A percentile compares a stretch with the other conserved stretches of the same genome.
Evolutionary conservation across 2,329 filamentous ascomycete genomes (phyloP).

Genomic region (Zymoseptoria ardabiliae): DNA sequence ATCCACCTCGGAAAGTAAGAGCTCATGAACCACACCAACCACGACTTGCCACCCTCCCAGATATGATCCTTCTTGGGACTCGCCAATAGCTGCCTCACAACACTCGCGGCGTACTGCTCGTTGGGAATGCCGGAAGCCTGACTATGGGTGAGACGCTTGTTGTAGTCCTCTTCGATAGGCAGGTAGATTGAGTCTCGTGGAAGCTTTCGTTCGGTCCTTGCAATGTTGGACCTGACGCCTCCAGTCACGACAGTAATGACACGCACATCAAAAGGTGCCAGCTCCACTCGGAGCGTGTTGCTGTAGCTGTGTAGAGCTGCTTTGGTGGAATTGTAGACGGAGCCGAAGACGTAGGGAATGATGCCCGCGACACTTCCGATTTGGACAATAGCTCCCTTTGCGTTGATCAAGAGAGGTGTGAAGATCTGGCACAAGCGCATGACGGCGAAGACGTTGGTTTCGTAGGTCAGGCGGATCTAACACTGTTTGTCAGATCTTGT

Average conservation of each 20-base stretch:
- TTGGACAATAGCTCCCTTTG: constrained; percentile 38
- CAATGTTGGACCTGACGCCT: constrained; percentile 53
- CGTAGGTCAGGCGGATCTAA: constrained; percentile 38
- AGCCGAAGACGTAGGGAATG: constrained; percentile 38
- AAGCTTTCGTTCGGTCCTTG: constrained; percentile 44
- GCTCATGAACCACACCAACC: constrained; percentile 43
- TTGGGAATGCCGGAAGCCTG: constrained; percentile 48
- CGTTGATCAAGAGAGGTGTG: constrained; percentile 44
- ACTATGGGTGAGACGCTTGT: constrained; percentile 45
- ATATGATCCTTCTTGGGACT: constrained; percentile 35
- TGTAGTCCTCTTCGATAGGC: constrained; percentile 46
- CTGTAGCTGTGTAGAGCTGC: constrained; percentile 53
- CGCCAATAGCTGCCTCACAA: constrained; percentile 46
- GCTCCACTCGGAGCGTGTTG: constrained; percentile 51
- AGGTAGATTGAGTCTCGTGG: constrained; percentile 44
- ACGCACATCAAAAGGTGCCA: constrained; percentile 44
- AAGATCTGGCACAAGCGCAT: constrained; percentile 53
- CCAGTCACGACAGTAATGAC: constrained; percentile 49
- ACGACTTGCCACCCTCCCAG: constrained; percentile 48
- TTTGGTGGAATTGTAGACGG: constrained; percentile 52
- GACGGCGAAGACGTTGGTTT: constrained; percentile 51
- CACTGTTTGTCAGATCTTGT: neutral
- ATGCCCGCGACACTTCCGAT: constrained; percentile 40
- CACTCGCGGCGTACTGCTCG: constrained; percentile 47
- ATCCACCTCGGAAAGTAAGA: constrained; percentile 41